Evolutionary conservation across 78 protist genomes (phyloP).

Genomic region (Dictyostelium citrinum): DNA sequence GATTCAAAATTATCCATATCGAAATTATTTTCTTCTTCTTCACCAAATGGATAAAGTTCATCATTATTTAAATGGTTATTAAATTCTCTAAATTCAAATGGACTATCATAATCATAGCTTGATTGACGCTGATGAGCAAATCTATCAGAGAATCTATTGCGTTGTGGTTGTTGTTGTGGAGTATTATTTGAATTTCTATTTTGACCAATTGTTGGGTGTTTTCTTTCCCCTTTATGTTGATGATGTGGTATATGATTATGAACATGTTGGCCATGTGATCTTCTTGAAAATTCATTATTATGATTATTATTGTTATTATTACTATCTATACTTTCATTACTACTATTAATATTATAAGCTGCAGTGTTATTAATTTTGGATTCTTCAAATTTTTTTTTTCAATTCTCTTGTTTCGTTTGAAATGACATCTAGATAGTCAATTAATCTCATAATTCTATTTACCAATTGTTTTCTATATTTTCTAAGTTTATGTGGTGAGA

Average conservation of each 20-base stretch:
- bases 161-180: background rate
- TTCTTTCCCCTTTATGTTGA: background rate
- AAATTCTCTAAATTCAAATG: slow-evolving; percentile 16
- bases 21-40: background rate
- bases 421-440: slow-evolving; percentile 4
- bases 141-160: background rate
- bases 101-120: background rate
- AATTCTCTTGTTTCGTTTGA: background rate
- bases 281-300: background rate
- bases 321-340: background rate
- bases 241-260: background rate
- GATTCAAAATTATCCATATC: background rate
- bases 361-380: background rate
- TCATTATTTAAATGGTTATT: background rate
- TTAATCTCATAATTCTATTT: slow-evolving; percentile 25
- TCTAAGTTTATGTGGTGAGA: slow-evolving; percentile 56
- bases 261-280: background rate
- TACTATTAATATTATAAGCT: background rate
- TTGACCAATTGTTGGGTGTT: background rate
- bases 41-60: background rate
- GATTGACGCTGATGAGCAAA: background rate
- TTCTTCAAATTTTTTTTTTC: background rate
- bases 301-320: background rate
- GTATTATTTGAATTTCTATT: background rate
- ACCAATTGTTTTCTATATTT: slow-evolving; percentile 13